Base-by-base conservation (phyloP, 768 basidiomycete species). In the Boletellus ananas region DNA sequence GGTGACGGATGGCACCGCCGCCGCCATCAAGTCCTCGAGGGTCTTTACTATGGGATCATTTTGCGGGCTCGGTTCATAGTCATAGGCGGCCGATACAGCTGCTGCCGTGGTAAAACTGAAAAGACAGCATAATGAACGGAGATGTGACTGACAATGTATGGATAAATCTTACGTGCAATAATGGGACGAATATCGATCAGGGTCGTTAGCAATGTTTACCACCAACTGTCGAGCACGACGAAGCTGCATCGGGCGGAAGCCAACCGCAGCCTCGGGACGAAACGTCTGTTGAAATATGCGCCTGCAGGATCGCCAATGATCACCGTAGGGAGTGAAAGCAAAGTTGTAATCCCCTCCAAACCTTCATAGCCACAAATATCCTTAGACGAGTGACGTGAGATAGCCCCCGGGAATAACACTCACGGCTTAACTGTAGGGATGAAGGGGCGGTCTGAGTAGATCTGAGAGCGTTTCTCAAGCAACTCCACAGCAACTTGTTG, bases 371-470 rank as follows among this genome's bases (percentile, higher is more conserved):
- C 8, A 13, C 12, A n/a, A n/a, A n/a, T 12, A 27, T 40, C 39
- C 12, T 7, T n/a, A 16, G 39, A 25, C 14, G 25, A 25, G 14
- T 41, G 18, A 29, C 18, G 39, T 9, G 39, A 41, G 6, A 9
- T 14, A 16, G 16, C 25, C 14, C 37, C 7, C 23, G 4, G 23
- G 23, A 9, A 29, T 4, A 34, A 13, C 13, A 44, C 53, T 50
- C 37, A 58, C 57, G 48, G 47, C 16, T 31, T 21, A 3, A 43
- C 10, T 2, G 44, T 57, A 18, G 55, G 52, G 14, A 63, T 14
- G 10, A 34, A 50, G 1, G 80, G 80, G 7, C 80, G 73, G 56
- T 77, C 77, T 12, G 78, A 78, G 54, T 79, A 79, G n/a, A 75
- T 70, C 9, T 58, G 56, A 14, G 75, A 73, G 7, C 75, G 72